Base-by-base conservation (phyloP, 1,284 basidiomycete genomes). In the Malassezia vespertilionis region DNA sequence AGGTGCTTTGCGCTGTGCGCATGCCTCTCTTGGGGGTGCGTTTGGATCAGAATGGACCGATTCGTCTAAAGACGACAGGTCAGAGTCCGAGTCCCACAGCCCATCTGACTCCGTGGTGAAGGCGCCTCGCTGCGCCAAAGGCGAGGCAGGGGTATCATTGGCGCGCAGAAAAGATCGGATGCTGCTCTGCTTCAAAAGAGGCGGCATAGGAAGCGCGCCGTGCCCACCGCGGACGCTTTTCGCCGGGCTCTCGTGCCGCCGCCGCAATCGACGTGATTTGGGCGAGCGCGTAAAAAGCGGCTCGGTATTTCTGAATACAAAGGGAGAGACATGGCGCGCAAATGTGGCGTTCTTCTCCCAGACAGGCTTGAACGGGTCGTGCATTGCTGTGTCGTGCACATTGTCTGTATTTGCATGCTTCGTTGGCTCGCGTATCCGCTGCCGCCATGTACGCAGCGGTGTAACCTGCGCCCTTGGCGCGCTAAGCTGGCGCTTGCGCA, bases 231-330 rank as follows among this genome's bases (percentile, higher is more conserved):
- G 4, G 11, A n/a, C 27, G n/a, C 26, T 20, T 20, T 21, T 7
- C 10, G n/a, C 10, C 17, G 40, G 40, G 24, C 31, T 33, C 2
- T 35, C 35, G 17, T 43, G n/a, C 8, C 48, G 42, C n/a, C n/a
- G n/a, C 10, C 43, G 42, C 10, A 51, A 31, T 7, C 48, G 48
- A 12, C 26, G 42, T 7, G 48, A 51, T 15, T 30, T n/a, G 6
- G 48, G 48, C 20, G 48, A 51, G 17, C 48, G 41, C 21, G 21
- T 15, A 23, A n/a, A n/a, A n/a, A n/a, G n/a, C n/a, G n/a, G n/a
- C n/a, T n/a, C n/a, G n/a, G n/a, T n/a, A n/a, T n/a, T n/a, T n/a
- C n/a, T n/a, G n/a, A n/a, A n/a, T n/a, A n/a, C n/a, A n/a, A n/a
- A n/a, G n/a, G n/a, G n/a, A n/a, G n/a, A n/a, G n/a, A n/a, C n/a